A percentile compares a stretch with the other conserved stretches of the same genome.
Evolutionary conservation across 768 basidiomycete species (phyloP).

Genomic region (Amanita jacksonii): DNA sequence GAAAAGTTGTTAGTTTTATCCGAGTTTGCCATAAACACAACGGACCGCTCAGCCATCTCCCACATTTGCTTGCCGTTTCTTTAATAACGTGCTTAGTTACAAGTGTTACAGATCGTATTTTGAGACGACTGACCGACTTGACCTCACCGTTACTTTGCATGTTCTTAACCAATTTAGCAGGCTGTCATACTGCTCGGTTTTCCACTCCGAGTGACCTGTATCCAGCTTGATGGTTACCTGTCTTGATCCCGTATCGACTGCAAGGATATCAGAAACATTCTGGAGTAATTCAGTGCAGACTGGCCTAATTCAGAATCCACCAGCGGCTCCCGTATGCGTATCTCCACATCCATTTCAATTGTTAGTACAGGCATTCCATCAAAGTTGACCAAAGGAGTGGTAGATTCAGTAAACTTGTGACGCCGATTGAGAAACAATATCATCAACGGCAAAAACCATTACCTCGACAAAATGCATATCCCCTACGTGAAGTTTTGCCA

Average conservation of each 20-base stretch:
- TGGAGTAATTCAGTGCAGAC: background rate
- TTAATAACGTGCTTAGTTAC: background rate
- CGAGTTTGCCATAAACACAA: background rate
- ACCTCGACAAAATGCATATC: background rate
- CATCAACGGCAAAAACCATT: background rate
- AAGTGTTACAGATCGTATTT: background rate
- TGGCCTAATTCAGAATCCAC: background rate
- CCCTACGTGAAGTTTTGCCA: background rate
- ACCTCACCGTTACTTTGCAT: background rate
- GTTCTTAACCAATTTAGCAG: background rate
- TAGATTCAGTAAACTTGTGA: background rate
- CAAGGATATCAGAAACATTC: background rate
- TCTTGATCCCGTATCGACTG: background rate
- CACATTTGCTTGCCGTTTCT: constrained; percentile 2
- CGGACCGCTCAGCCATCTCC: constrained; percentile 5
- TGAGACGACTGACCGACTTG: background rate
- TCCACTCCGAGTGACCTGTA: background rate
- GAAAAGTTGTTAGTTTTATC: background rate
- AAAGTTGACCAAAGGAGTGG: background rate
- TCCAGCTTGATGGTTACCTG: constrained; percentile 4
- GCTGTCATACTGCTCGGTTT: background rate
- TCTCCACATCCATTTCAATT: background rate
- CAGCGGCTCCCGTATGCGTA: background rate
- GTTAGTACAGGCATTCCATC: constrained; percentile 1
- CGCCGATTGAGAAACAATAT: background rate